phyloP scores from a whole-genome alignment of 1,284 basidiomycete genomes.

The Puccinia polysora region DNA sequence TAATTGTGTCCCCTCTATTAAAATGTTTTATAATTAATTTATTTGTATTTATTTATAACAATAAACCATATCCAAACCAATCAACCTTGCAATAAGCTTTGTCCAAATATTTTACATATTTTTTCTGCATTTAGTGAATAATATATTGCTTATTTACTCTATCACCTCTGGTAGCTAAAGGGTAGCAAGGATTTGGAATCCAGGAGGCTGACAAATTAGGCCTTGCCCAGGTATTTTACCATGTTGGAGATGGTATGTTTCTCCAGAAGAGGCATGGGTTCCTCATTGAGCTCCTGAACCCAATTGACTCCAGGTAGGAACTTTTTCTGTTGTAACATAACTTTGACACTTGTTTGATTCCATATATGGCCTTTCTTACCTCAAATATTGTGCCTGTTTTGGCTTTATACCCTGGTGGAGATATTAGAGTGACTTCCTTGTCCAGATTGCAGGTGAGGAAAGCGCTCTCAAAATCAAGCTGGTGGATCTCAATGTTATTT shows the following conservation, averaged over 20 bases:
- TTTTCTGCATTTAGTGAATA: too few relatives aligned
- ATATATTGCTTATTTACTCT: too few relatives aligned
- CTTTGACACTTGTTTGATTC: not conserved
- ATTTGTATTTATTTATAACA: too few relatives aligned
- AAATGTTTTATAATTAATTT: too few relatives aligned
- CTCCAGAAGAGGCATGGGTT: not conserved
- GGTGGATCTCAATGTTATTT: not conserved
- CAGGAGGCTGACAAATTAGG: too few relatives aligned
- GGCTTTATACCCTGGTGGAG: not conserved
- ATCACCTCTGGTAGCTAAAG: too few relatives aligned
- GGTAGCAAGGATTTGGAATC: too few relatives aligned
- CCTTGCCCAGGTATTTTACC: too few relatives aligned
- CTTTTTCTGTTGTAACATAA: not conserved
- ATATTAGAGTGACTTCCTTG: not conserved
- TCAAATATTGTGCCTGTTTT: not conserved
- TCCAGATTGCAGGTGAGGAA: not conserved
- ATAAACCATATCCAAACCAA: too few relatives aligned
- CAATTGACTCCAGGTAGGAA: not conserved
- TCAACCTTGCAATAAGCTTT: too few relatives aligned
- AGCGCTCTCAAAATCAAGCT: not conserved
- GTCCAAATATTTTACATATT: too few relatives aligned
- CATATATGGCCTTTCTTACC: not conserved
- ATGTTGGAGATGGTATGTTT: not conserved
- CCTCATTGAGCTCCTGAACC: not conserved
- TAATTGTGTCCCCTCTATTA: too few relatives aligned